Conservation (phyloP, 2,329 filamentous ascomycete genomes). For the Epichloe baconii region DNA sequence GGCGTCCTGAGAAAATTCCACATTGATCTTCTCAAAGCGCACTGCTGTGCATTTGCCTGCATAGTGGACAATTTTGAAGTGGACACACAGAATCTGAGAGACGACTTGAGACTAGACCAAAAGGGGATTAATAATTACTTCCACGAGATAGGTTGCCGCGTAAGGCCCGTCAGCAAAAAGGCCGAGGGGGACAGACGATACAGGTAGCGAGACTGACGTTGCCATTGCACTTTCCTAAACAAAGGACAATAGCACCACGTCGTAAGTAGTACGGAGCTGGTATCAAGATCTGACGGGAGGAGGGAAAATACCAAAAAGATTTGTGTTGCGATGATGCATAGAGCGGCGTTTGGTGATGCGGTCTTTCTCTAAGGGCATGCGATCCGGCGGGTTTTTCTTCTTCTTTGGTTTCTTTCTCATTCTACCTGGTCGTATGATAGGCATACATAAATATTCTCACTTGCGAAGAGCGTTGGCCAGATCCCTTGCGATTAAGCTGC, state of each 20-base stretch:
- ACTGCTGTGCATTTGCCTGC: constrained; percentile 58
- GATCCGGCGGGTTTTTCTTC: too few relatives aligned
- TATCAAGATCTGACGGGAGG: neutral
- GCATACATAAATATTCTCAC: too few relatives aligned
- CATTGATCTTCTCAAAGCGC: constrained; percentile 57
- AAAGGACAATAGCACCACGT: constrained; percentile 23
- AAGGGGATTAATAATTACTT: constrained; percentile 61
- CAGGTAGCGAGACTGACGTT: constrained; percentile 58
- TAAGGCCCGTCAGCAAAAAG: constrained; percentile 47
- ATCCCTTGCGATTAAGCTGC: too few relatives aligned
- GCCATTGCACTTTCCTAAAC: constrained; percentile 73
- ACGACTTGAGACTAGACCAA: constrained; percentile 60
- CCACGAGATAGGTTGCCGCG: constrained; percentile 58
- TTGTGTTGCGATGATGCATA: constrained; percentile 4
- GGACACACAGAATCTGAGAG: constrained; percentile 54
- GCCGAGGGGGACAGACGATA: constrained; percentile 39
- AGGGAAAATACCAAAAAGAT: neutral
- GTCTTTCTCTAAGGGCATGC: neutral
- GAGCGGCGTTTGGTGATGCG: constrained; percentile 5
- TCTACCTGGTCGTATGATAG: too few relatives aligned
- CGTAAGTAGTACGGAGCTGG: constrained; percentile 5
- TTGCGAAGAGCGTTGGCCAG: too few relatives aligned
- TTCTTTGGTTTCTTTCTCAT: neutral
- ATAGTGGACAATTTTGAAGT: constrained; percentile 63
- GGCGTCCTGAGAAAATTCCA: constrained; percentile 59